A percentile compares a stretch with the other conserved stretches of the same genome.
phyloP scores from a whole-genome alignment of 2,329 filamentous ascomycete genomes.

The Cercospora sp. region DNA sequence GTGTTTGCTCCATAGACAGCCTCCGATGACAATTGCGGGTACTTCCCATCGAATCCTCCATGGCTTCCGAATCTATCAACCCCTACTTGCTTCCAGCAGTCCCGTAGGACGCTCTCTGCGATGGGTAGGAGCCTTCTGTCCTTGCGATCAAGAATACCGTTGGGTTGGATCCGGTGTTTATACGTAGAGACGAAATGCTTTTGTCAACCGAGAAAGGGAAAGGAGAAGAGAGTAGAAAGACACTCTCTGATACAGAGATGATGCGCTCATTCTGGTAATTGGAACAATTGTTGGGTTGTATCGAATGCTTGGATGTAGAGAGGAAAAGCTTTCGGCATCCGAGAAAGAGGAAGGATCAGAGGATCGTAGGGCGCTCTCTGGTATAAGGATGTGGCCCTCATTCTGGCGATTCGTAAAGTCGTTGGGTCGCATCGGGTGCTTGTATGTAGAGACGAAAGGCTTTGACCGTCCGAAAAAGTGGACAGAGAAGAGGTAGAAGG shows the following conservation, averaged over 20 bases:
- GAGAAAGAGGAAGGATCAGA: not conserved
- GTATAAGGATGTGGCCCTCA: not conserved
- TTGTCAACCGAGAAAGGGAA: not conserved
- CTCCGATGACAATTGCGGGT: not conserved
- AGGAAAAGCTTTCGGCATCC: not conserved
- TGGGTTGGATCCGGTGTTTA: not conserved
- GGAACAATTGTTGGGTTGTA: not conserved
- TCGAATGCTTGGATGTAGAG: not conserved
- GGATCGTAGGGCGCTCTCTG: not conserved
- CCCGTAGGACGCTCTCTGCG: not conserved
- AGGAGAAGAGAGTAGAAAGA: not conserved
- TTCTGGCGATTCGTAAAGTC: not conserved
- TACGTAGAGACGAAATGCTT: not conserved
- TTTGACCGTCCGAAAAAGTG: not conserved
- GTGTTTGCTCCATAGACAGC: not conserved
- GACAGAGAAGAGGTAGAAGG: not conserved
- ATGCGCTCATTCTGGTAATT: not conserved
- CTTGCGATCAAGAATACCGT: not conserved
- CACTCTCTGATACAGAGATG: not conserved
- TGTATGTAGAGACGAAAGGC: not conserved
- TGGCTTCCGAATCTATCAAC: not conserved
- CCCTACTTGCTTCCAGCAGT: not conserved
- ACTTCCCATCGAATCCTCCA: not conserved
- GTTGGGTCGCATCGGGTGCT: not conserved
- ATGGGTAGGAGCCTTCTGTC: not conserved